Percentiles rank a stretch among this genome's conserved stretches.
Evolutionary conservation across 306 rosid species (phyloP).

Genomic region (Gastrolobium villosum): DNA sequence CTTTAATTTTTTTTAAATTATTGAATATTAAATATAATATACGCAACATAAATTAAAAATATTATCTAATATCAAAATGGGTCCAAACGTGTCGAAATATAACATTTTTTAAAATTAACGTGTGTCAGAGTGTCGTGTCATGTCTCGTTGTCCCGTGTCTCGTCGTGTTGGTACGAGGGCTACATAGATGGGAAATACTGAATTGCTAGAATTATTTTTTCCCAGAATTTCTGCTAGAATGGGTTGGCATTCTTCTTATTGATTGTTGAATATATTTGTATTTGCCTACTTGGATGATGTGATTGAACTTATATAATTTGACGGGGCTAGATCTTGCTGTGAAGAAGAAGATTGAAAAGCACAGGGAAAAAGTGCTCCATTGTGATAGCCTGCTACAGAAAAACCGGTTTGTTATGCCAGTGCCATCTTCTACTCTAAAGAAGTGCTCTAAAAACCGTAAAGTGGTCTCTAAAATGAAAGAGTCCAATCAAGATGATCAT

Average conservation of each 20-base stretch:
- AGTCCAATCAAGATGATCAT: constrained; percentile 46
- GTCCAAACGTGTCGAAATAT: too few relatives aligned
- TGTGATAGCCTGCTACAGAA: constrained; percentile 75
- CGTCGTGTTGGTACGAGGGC: not conserved
- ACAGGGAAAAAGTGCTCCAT: constrained; percentile 79
- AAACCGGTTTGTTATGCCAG: constrained; percentile 80
- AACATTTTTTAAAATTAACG: too few relatives aligned
- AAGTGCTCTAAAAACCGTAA: constrained; percentile 63
- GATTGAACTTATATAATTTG: constrained; percentile 21
- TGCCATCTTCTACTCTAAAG: constrained; percentile 77
- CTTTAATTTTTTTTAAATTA: too few relatives aligned
- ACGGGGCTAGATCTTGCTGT: constrained; percentile 73
- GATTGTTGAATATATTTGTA: not conserved
- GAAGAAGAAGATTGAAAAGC: constrained; percentile 88
- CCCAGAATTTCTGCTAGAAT: too few relatives aligned
- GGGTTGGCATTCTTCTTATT: not conserved
- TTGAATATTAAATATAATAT: too few relatives aligned
- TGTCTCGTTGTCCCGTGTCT: too few relatives aligned
- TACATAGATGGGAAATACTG: not conserved
- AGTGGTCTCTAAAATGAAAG: constrained; percentile 43
- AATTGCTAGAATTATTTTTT: not conserved
- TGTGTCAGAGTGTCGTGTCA: not conserved
- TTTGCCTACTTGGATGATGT: not conserved
- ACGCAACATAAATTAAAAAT: too few relatives aligned
- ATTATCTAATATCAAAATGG: too few relatives aligned